Conservation (phyloP, 805 yeast species). For the Yarrowia divulgata region DNA sequence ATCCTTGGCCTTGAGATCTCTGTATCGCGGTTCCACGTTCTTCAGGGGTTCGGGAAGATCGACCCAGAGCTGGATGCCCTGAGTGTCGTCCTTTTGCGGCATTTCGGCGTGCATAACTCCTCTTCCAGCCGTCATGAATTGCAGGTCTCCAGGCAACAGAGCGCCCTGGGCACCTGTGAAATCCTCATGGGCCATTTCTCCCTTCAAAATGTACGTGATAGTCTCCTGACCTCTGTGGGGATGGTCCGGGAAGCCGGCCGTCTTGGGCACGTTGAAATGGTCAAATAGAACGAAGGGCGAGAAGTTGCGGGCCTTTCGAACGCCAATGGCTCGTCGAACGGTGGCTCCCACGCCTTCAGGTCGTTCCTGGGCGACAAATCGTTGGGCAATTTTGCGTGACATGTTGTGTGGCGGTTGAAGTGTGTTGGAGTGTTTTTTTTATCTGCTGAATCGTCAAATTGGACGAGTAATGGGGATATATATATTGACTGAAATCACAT, state of each 20-base stretch:
- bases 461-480: background rate
- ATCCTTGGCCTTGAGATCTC: conserved; percentile 74
- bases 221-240: conserved; percentile 87
- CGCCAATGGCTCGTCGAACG: conserved; percentile 83
- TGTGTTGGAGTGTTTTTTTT: background rate
- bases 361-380: conserved; percentile 68
- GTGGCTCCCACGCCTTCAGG: conserved; percentile 89
- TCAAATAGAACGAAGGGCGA: conserved; percentile 84
- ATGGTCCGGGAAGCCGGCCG: conserved; percentile 79
- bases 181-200: conserved; percentile 81
- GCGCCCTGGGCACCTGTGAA: conserved; percentile 86
- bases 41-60: conserved; percentile 74
- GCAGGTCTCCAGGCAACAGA: conserved; percentile 81
- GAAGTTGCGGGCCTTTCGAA: conserved; percentile 70
- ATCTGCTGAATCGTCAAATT: no score
- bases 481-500: background rate
- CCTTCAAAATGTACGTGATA: conserved; percentile 69
- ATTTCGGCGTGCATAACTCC: conserved; percentile 89
- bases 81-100: conserved; percentile 65
- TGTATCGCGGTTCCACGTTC: conserved; percentile 72
- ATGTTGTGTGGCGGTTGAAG: background rate
- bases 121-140: conserved; percentile 92
- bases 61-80: conserved; percentile 80
- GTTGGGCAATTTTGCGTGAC: conserved; percentile 58
- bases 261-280: conserved; percentile 61